A percentile compares a stretch with the other conserved stretches of the same genome.
These are phyloP conservation scores for Neurospora sp. DNA, from an alignment of 495 filamentous ascomycete genomes.

Conservation along the genomic window DNA sequence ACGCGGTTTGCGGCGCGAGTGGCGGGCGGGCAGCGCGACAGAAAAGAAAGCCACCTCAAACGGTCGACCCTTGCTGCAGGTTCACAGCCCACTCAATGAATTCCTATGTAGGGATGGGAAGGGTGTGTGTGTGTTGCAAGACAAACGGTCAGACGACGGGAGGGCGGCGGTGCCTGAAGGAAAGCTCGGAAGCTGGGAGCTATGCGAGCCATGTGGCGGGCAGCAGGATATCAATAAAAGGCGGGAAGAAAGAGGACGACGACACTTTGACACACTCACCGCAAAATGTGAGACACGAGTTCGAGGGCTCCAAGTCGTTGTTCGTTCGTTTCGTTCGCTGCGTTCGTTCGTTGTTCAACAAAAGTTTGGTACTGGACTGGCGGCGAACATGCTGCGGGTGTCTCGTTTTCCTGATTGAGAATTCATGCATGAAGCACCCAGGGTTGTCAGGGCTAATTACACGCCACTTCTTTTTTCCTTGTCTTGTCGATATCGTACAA, in stretches of 20 bases:
- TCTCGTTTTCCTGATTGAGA: not conserved
- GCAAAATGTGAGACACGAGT: not conserved
- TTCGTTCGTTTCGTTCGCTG: not conserved
- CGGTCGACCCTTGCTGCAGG: not conserved
- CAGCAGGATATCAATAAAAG: not conserved
- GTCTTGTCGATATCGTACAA: not conserved
- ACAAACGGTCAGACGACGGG: not conserved
- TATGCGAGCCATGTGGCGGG: not conserved
- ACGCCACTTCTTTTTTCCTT: not conserved
- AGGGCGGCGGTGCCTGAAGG: not conserved
- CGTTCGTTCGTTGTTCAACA: not conserved
- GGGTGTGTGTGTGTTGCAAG: not conserved
- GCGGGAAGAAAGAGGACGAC: not conserved
- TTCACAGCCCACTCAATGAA: not conserved
- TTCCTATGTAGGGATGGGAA: not conserved
- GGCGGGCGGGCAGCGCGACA: not conserved
- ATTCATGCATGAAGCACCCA: not conserved
- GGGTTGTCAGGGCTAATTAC: not conserved
- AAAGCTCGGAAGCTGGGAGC: not conserved
- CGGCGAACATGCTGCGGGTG: not conserved
- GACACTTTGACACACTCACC: not conserved
- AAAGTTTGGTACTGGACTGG: not conserved
- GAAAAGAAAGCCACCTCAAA: not conserved
- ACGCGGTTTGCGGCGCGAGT: not conserved
- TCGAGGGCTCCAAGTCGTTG: not conserved